These are phyloP conservation scores for Cryptococcus sp. DNA, from an alignment of 1,284 basidiomycete species.

Conservation along the genomic window DNA sequence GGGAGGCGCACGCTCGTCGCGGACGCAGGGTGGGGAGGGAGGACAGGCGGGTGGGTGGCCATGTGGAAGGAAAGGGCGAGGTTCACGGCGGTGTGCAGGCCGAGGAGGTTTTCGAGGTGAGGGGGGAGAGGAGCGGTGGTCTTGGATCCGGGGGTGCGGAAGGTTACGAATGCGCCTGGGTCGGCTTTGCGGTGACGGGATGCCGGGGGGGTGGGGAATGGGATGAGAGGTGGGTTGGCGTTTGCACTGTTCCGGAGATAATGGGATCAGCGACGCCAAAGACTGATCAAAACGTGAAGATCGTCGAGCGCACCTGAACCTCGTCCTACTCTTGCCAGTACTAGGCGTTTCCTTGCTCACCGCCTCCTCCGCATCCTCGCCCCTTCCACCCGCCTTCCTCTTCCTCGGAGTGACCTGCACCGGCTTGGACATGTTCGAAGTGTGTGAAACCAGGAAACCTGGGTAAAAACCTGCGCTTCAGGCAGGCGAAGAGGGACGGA, in stretches of 20 bases:
- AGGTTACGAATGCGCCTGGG: constrained; percentile 2
- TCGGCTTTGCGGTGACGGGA: constrained; percentile 21
- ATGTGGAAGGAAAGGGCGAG: constrained; percentile 48
- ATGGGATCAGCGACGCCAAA: too few relatives aligned
- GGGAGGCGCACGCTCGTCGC: constrained; percentile 36
- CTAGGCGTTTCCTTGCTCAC: constrained; percentile 8
- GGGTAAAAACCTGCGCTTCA: background rate
- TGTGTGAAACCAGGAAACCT: background rate
- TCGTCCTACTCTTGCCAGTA: constrained; percentile 9
- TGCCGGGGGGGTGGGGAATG: constrained; percentile 42
- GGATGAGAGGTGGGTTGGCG: constrained; percentile 26
- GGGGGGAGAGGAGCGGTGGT: constrained; percentile 29
- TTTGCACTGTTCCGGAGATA: too few relatives aligned
- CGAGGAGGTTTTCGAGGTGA: constrained; percentile 44
- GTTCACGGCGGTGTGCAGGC: constrained; percentile 47
- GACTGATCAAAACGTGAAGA: background rate
- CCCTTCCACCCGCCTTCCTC: constrained; percentile 20
- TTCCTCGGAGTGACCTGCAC: constrained; percentile 32
- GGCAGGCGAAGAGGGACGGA: background rate
- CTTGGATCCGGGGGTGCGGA: background rate
- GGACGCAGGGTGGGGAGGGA: constrained; percentile 40
- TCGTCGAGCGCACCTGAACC: constrained; percentile 18
- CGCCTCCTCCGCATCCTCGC: constrained; percentile 3
- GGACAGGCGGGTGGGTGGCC: constrained; percentile 47
- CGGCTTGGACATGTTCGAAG: constrained; percentile 3